Conservation (phyloP, 345 rosid genomes). For the Pugionium cornutum region DNA sequence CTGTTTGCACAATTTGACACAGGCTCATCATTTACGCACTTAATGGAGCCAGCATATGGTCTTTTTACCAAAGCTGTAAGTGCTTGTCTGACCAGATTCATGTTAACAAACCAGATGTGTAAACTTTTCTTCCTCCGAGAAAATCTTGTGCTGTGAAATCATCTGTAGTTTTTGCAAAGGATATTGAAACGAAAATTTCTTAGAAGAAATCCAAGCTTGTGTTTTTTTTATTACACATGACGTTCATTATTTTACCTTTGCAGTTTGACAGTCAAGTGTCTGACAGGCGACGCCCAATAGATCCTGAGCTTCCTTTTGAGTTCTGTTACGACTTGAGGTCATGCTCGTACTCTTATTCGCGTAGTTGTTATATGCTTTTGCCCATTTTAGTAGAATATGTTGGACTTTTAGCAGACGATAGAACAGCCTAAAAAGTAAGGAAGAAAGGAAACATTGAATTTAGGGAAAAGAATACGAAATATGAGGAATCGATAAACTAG, state of each 20-base stretch:
- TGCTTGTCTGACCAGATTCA: conserved; percentile 12
- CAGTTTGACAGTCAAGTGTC: conserved; percentile 60
- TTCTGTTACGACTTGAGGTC: conserved; percentile 56
- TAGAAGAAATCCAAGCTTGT: conserved; percentile 22
- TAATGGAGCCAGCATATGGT: conserved; percentile 77
- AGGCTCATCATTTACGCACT: conserved; percentile 84
- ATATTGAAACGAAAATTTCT: not conserved
- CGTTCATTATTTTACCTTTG: conserved; percentile 21
- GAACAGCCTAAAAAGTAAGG: not conserved
- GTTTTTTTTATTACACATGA: conserved; percentile 32
- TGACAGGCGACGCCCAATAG: conserved; percentile 46
- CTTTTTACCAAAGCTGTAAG: conserved; percentile 61
- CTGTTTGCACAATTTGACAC: conserved; percentile 72
- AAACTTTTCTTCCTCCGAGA: not conserved
- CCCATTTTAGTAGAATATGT: conserved; percentile 7
- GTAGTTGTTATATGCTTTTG: conserved; percentile 7
- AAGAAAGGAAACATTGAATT: not conserved
- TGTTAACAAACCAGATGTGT: not conserved
- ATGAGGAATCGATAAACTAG: not conserved
- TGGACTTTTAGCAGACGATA: not conserved
- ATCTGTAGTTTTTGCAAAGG: not conserved
- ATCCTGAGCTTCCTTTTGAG: conserved; percentile 59
- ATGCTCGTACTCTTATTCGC: conserved; percentile 1
- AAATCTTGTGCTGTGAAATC: conserved; percentile 6
- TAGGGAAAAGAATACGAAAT: not conserved